Base-by-base conservation (phyloP, 2,329 filamentous ascomycete genomes). In the Monosporascus sp. region DNA sequence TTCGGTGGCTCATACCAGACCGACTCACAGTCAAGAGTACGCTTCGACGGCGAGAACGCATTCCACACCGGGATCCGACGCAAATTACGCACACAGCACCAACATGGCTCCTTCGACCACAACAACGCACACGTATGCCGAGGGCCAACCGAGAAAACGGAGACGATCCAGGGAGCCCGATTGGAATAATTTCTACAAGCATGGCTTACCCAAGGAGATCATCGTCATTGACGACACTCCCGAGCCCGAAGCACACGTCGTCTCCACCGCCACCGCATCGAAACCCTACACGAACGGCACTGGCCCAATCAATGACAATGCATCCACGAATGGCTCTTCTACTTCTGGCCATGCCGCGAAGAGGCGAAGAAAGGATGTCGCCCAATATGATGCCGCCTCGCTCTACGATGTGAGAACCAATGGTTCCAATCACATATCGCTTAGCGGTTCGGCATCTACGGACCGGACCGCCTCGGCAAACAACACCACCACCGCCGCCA, bases 401-500 rank as follows among this genome's bases (percentile, higher is more conserved):
- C 80, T 87, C 50, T 88, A 91, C 67, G 87, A 92, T 67, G 86
- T 66, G 72, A 84, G 69, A 61, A 82, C 84, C 43, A 88, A 86
- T 69, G 72, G 68, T 52, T 92, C 91, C 62, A 83, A 88, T 53
- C 84, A 88, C 65, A 87, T 87, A 27, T 86, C 88, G 49, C 82
- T 84, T 16, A 85, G 83, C 51, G 84, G 82, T 49, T 87, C 88
- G 45, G 91, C 89, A 52, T 95, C 91, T 5, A 94, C 87, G 60
- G 91, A 93, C 70, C 84, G 90, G 58, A 95, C 90, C 16, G 88
- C 88, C 34, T 94, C 90, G 17, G 82, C 83, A 44, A 77, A 92
- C 53, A 85, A 93, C 65, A 94, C 91, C 3, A 97, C 91, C 3
- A 97, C 92, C 0, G 93, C 93, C 44, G 86, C 91, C 5, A 97